Base-by-base conservation (phyloP, 306 rosid genomes). In the Arachis hypogaea region DNA sequence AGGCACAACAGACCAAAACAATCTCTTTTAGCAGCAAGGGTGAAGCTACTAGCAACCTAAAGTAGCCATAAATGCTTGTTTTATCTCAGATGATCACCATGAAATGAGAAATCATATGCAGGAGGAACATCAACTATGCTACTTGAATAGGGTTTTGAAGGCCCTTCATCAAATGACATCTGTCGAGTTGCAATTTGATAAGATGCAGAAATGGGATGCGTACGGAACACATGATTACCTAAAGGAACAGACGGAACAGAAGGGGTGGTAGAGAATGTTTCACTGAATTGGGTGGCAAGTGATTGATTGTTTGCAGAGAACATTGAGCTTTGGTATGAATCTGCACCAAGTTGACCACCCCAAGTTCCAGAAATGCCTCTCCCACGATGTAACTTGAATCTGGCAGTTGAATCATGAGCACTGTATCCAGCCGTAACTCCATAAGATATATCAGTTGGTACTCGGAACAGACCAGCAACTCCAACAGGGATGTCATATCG, bases 401-500 rank as follows among this genome's bases (percentile, higher is more conserved):
- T 82, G 78, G 84, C 74, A 59, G 86, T 72, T 38, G 86, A 67
- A 59, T 79, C 74, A 7, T 68, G 84, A 72, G 80, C 82, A 73
- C 68, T 73, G 43, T 68, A 49, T 46, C 83, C 82, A 14, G 60
- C 47, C 11, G 77, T 59, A 59, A 86, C 68, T 91, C 79, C 90
- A 72, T 75, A 78, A 4, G 89, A 78, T 71, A 81, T 82, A 81
- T 91, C 97, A 43, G 91, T 88, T 36, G 97, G 97, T 66, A 94
- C 82, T 77, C 98, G 86, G 81, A 94, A 94, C 73, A 94, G 91
- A 33, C 97, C 97, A n/a, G 95, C 80, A 82, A 76, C 82, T 49
- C 95, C 93, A 68, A 78, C 55, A 2, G 91, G 93, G 66, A 84
- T 82, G 64, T 85, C 88, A 59, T 85, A 61, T 63, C 83, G 28